These are phyloP conservation scores for Hebeloma cylindrosporum DNA, from an alignment of 768 basidiomycete species.

Conservation along the genomic window DNA sequence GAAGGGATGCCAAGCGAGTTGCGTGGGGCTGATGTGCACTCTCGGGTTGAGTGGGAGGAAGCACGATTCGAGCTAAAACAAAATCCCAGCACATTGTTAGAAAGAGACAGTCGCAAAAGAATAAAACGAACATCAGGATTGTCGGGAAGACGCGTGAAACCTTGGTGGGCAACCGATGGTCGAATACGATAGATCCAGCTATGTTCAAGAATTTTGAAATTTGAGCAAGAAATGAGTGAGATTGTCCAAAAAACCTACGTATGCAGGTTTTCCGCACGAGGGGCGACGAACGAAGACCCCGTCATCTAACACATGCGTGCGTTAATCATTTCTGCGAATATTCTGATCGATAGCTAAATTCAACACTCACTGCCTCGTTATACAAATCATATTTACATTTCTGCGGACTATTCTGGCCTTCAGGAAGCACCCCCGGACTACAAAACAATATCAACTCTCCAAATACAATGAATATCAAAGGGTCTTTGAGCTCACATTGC, in stretches of 20 bases:
- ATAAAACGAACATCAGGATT: constrained; percentile 53
- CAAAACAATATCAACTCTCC: not conserved
- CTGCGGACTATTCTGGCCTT: constrained; percentile 63
- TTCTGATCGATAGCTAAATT: not conserved
- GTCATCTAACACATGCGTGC: constrained; percentile 44
- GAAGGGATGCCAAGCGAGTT: constrained; percentile 67
- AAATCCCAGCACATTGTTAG: not conserved
- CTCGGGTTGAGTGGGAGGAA: constrained; percentile 61
- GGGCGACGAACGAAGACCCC: constrained; percentile 59
- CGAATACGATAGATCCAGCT: constrained; percentile 70
- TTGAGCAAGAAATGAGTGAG: not conserved
- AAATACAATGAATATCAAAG: not conserved
- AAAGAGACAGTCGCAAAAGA: not conserved
- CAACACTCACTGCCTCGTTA: constrained; percentile 48
- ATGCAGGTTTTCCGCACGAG: constrained; percentile 52
- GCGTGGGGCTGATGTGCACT: constrained; percentile 61
- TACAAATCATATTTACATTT: constrained; percentile 64
- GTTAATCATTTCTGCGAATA: not conserved
- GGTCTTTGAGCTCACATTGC: constrained; percentile 58
- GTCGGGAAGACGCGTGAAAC: constrained; percentile 52
- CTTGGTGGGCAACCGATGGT: constrained; percentile 66
- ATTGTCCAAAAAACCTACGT: constrained; percentile 46
- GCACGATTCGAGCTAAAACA: constrained; percentile 54
- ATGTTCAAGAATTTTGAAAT: not conserved
- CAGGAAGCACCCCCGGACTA: constrained; percentile 57